phyloP scores from a whole-genome alignment of 257 asterid species.

The Thymus mandschuricus region DNA sequence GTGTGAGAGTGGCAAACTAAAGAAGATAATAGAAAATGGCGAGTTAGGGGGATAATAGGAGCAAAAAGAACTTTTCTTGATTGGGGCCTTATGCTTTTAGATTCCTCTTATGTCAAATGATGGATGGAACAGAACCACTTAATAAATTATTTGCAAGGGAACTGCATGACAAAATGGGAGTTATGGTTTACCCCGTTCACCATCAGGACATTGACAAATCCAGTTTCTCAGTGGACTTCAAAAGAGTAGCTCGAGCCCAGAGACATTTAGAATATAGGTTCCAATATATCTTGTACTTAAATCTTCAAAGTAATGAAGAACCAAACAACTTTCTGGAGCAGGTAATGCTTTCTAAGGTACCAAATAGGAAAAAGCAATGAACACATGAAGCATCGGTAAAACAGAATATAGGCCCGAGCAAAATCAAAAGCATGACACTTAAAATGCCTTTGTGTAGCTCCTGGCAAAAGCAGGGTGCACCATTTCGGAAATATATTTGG shows the following conservation, averaged over 20 bases:
- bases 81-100: slow-evolving; percentile 55
- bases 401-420: not conserved
- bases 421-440: not conserved
- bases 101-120: slow-evolving; percentile 72
- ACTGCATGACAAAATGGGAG: slow-evolving; percentile 52
- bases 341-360: slow-evolving; percentile 13
- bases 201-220: slow-evolving; percentile 4
- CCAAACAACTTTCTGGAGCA: not conserved
- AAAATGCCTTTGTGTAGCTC: not conserved
- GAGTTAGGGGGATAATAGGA: not conserved
- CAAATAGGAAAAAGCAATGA: not conserved
- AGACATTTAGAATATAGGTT: slow-evolving; percentile 11
- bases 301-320: not conserved
- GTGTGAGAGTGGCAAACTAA: not conserved
- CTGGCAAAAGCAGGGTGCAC: not conserved
- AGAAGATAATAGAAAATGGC: slow-evolving; percentile 17
- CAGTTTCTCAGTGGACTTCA: not conserved
- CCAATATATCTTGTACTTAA: slow-evolving; percentile 18
- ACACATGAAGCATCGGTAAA: not conserved
- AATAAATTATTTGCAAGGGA: slow-evolving; percentile 69
- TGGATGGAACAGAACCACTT: slow-evolving; percentile 78
- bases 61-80: no score
- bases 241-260: not conserved
- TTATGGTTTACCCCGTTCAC: slow-evolving; percentile 5
- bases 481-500: not conserved